Conservation (phyloP, 2,329 filamentous ascomycete genomes). For the Nemania serpens region DNA sequence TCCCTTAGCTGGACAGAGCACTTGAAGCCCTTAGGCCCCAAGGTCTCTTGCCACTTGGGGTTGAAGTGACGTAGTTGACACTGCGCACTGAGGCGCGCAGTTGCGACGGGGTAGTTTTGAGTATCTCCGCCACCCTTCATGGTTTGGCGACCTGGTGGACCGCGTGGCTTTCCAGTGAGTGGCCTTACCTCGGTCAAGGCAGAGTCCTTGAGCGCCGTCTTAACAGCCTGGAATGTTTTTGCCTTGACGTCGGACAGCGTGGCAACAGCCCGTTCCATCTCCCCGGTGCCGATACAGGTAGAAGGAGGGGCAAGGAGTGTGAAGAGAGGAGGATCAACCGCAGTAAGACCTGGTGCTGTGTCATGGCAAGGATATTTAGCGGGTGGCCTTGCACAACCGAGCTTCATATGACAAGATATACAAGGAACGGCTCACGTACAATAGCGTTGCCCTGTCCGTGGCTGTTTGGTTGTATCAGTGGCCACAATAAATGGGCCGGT, state of each 20-base stretch:
- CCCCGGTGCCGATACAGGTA: background rate
- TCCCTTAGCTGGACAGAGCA: conserved; percentile 32
- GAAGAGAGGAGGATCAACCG: conserved; percentile 7
- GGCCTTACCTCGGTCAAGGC: background rate
- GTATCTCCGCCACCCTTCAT: background rate
- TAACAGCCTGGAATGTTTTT: conserved; percentile 2
- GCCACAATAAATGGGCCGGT: background rate
- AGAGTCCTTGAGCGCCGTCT: conserved; percentile 3
- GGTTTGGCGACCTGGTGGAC: background rate
- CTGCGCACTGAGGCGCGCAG: conserved; percentile 28
- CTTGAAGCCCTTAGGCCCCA: conserved; percentile 15
- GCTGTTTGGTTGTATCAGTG: background rate
- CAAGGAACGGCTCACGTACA: conserved; percentile 12
- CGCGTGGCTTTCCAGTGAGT: background rate
- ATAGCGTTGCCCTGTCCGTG: conserved; percentile 5
- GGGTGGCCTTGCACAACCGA: background rate
- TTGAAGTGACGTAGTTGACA: conserved; percentile 40
- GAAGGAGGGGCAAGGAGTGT: background rate
- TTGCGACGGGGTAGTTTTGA: conserved; percentile 4
- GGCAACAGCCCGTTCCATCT: background rate
- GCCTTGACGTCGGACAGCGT: background rate
- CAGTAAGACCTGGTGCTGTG: conserved; percentile 13
- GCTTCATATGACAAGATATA: background rate
- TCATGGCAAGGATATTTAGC: conserved; percentile 3
- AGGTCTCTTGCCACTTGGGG: conserved; percentile 33